Evolutionary conservation across 306 rosid species (phyloP).

Genomic region (Vigna hirtella): DNA sequence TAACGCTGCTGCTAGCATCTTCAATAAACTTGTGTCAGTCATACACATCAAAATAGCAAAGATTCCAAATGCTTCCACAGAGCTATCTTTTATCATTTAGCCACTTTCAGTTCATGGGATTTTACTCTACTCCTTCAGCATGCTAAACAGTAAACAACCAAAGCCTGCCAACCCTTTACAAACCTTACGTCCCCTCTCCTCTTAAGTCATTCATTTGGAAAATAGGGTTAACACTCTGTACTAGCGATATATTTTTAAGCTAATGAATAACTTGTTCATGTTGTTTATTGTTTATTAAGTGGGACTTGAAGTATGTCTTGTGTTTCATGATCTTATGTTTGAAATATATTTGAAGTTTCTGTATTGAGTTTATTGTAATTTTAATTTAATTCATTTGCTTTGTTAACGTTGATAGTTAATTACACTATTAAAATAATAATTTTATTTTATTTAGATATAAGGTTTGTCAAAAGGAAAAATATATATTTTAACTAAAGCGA

Average conservation of each 20-base stretch:
- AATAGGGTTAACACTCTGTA: background rate
- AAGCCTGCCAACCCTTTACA: background rate
- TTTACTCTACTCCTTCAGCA: slow-evolving; percentile 7
- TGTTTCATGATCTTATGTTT: background rate
- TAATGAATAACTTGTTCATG: background rate
- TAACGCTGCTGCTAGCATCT: slow-evolving; percentile 5
- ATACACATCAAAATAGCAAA: slow-evolving; percentile 7
- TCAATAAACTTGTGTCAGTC: slow-evolving; percentile 22
- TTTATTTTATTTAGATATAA: background rate
- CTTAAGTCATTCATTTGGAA: slow-evolving; percentile 10
- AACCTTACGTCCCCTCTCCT: background rate
- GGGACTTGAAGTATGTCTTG: background rate
- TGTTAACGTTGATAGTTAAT: too few species aligned
- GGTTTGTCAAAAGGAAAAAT: background rate
- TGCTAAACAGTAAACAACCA: slow-evolving; percentile 19
- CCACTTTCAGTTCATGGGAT: background rate
- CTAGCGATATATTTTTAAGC: background rate
- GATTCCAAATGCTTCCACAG: slow-evolving; percentile 1
- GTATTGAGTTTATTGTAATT: background rate
- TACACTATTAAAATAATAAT: background rate
- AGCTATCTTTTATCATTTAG: background rate
- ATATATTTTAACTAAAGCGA: background rate
- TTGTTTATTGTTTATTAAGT: background rate
- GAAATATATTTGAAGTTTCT: background rate
- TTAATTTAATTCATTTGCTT: background rate